Base-by-base conservation (phyloP, 108 stramenopile species). In the Conticribra weissflogii region DNA sequence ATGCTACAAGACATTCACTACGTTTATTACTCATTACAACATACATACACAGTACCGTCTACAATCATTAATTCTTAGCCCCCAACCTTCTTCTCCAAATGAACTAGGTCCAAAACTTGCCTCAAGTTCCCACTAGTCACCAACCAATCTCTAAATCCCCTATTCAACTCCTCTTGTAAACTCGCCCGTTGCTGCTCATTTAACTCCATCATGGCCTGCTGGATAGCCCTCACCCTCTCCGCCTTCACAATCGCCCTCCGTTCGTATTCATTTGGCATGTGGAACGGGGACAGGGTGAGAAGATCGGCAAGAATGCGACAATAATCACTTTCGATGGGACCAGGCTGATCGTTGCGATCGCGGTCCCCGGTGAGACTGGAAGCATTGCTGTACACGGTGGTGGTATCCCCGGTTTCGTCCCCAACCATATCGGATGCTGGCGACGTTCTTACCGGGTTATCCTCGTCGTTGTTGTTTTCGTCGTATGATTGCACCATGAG, bases 101-200 rank as follows among this genome's bases (percentile, higher is more conserved):
- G 93, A 1, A 97, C 92, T 28, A 97, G 81, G 74, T 97, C 96
- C 47, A 97, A 74, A 24, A 97, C 92, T 51, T 97, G 96, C 24
- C 94, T 85, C 15, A 97, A 76, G 69, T 97, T 97, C 3, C 96
- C 96, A 59, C 90, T 91, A 28, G 93, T 84, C 2, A 92, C 91
- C 22, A 97, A 78, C 96, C 96, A 97, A 63, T 97, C 96, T 49
- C 87, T 74, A 56, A 96, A 92, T 8, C 88, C 90, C 41, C 82
- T 72, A 62, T 91, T 89, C 55, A 94, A 50, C 65, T 94, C 93
- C 48, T 94, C 93, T 56, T 94, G 85, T 28, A 94, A 76, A 50
- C 62, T 76, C 23, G 55, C 52, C 48, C 77, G 84, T 58, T 94
- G 87, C 24, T 87, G 84, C 19, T 80, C 70, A 36, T 86, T 81